Conservation (phyloP, 2,329 filamentous ascomycete species). For the Teratosphaeria pseudoeucalypti region DNA sequence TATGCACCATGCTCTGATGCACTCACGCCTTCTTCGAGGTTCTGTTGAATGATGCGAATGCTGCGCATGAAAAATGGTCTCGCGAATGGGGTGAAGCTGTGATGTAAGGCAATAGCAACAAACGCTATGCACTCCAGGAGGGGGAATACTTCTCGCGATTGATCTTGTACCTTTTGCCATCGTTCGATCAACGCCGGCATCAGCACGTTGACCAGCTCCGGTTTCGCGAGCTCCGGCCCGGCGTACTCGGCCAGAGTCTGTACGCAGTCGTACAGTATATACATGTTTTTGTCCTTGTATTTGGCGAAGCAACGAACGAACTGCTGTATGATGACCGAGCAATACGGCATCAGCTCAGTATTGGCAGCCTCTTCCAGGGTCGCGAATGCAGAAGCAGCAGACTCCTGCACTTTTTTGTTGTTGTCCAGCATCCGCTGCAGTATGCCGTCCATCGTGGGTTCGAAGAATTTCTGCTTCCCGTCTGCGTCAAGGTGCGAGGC, state of each 20-base stretch:
- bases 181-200: conserved; percentile 88
- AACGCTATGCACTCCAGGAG: conserved; percentile 95
- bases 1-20: conserved; percentile 51
- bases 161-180: conserved; percentile 77
- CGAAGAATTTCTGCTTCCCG: conserved; percentile 69
- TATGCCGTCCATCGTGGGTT: conserved; percentile 95
- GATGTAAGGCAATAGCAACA: conserved; percentile 74
- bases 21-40: conserved; percentile 69
- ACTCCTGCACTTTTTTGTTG: conserved; percentile 97
- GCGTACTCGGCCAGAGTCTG: conserved; percentile 93
- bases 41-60: conserved; percentile 81
- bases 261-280: conserved; percentile 95
- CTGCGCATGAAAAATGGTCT: conserved; percentile 78
- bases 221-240: conserved; percentile 67
- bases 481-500: conserved; percentile 62
- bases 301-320: conserved; percentile 85
- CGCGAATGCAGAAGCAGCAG: conserved; percentile 89
- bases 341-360: conserved; percentile 70
- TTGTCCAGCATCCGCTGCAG: conserved; percentile 87
- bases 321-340: conserved; percentile 78
- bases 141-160: conserved; percentile 88
- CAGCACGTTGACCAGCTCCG: conserved; percentile 69
- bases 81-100: conserved; percentile 75
- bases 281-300: conserved; percentile 99
- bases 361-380: conserved; percentile 91